Conservation (phyloP, 805 yeast species). For the Ogataea paradorogensis region DNA sequence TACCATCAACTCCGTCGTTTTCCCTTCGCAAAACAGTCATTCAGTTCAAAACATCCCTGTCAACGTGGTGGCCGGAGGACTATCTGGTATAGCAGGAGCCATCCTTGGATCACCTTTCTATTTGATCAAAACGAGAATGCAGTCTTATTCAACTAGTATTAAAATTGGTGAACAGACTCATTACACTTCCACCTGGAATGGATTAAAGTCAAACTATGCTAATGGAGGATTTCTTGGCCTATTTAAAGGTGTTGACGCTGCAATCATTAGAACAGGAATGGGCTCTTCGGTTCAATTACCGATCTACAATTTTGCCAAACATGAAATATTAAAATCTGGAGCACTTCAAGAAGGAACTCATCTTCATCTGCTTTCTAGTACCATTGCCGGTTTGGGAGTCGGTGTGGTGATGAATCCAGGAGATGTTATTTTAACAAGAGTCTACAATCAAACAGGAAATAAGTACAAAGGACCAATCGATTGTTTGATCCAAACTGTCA, state of each 20-base stretch:
- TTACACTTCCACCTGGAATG: conserved; percentile 68
- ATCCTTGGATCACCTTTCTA: conserved; percentile 87
- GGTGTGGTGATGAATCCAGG: conserved; percentile 96
- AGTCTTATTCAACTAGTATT: conserved; percentile 68
- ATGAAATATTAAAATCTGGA: conserved; percentile 50
- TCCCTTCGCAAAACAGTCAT: conserved; percentile 49
- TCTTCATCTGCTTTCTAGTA: conserved; percentile 69
- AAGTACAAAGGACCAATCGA: conserved; percentile 85
- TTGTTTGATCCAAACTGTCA: conserved; percentile 80
- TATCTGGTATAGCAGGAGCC: conserved; percentile 89
- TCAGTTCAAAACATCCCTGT: conserved; percentile 49
- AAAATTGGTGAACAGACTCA: conserved; percentile 91
- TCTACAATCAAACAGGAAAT: conserved; percentile 90
- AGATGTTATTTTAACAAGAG: conserved; percentile 92
- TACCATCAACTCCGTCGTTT: conserved; percentile 50
- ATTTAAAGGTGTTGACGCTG: conserved; percentile 92
- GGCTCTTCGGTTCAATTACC: conserved; percentile 97
- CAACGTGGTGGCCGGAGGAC: conserved; percentile 76
- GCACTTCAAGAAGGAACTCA: conserved; percentile 60
- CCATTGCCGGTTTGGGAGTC: conserved; percentile 86
- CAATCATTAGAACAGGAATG: conserved; percentile 88
- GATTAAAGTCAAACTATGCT: conserved; percentile 56
- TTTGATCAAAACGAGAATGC: conserved; percentile 94
- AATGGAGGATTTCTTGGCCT: conserved; percentile 76
- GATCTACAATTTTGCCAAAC: conserved; percentile 76